Evolutionary conservation across 805 yeast species (phyloP).

Genomic region (Barnettozyma wickerhamii): DNA sequence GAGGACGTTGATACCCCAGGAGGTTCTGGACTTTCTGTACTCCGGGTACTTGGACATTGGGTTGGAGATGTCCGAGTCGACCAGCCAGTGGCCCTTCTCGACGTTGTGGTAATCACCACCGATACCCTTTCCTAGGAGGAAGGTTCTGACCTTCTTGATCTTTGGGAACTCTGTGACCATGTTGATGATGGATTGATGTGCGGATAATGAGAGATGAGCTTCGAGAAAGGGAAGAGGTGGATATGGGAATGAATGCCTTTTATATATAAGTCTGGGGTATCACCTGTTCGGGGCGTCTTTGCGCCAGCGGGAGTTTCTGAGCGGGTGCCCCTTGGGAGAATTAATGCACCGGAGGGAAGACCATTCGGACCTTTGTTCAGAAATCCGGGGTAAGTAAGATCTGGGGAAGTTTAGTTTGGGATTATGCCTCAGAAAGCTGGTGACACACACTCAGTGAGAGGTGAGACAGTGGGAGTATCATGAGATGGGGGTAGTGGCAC

Average conservation of each 20-base stretch:
- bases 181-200: background rate
- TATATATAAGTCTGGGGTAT: no score
- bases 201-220: no score
- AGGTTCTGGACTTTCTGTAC: slow-evolving; percentile 39
- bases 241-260: no score
- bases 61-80: slow-evolving; percentile 41
- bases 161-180: slow-evolving; percentile 34
- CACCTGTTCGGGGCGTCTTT: background rate
- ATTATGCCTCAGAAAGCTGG: no score
- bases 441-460: no score
- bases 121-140: slow-evolving; percentile 37
- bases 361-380: no score
- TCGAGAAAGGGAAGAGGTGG: no score
- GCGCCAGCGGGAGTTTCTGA: background rate
- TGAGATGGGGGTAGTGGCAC: no score
- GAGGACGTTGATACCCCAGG: slow-evolving; percentile 48
- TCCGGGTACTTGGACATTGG: slow-evolving; percentile 47
- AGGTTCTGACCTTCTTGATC: slow-evolving; percentile 40
- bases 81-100: slow-evolving; percentile 45
- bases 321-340: background rate
- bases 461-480: no score
- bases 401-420: no score
- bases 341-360: background rate
- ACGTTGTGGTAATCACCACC: slow-evolving; percentile 52
- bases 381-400: no score